A percentile compares a stretch with the other conserved stretches of the same genome.
phyloP scores from a whole-genome alignment of 2,329 filamentous ascomycete species.

The Nakataea oryzae region DNA sequence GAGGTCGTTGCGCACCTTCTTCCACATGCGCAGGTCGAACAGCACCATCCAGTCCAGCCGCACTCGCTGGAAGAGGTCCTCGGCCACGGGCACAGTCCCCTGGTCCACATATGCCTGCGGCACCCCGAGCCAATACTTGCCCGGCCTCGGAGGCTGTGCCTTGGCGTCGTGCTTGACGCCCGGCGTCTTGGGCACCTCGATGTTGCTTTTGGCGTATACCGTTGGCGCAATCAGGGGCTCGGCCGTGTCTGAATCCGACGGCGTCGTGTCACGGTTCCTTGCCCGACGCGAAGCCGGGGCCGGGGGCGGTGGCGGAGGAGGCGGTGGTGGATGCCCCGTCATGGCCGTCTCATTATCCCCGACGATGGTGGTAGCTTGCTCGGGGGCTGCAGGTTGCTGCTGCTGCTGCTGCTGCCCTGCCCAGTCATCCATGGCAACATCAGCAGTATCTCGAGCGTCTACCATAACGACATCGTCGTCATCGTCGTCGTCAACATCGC shows the following conservation, averaged over 20 bases:
- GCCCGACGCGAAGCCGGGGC: conserved; percentile 30
- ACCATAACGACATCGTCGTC: conserved; percentile 50
- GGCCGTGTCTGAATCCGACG: conserved; percentile 63
- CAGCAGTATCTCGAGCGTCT: conserved; percentile 34
- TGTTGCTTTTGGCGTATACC: conserved; percentile 52
- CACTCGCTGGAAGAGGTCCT: conserved; percentile 82
- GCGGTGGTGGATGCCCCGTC: conserved; percentile 60
- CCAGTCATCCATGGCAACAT: conserved; percentile 38
- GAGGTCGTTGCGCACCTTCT: conserved; percentile 82
- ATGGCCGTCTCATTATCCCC: conserved; percentile 70
- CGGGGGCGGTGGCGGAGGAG: conserved; percentile 51
- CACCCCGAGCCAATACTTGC: conserved; percentile 78
- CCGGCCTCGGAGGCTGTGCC: conserved; percentile 47
- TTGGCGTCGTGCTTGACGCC: conserved; percentile 31
- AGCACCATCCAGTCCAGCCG: conserved; percentile 89
- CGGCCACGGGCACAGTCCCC: conserved; percentile 57
- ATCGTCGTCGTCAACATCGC: conserved; percentile 24
- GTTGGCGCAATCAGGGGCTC: conserved; percentile 54
- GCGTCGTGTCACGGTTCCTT: conserved; percentile 52
- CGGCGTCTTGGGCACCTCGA: conserved; percentile 77
- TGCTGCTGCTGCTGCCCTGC: conserved; percentile 7
- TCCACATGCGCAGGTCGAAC: conserved; percentile 94
- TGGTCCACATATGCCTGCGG: conserved; percentile 58
- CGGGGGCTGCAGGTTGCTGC: not conserved
- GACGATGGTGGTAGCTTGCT: conserved; percentile 20